These are phyloP conservation scores for Aspergillus ruber DNA, from an alignment of 2,329 filamentous ascomycete genomes.

Conservation along the genomic window DNA sequence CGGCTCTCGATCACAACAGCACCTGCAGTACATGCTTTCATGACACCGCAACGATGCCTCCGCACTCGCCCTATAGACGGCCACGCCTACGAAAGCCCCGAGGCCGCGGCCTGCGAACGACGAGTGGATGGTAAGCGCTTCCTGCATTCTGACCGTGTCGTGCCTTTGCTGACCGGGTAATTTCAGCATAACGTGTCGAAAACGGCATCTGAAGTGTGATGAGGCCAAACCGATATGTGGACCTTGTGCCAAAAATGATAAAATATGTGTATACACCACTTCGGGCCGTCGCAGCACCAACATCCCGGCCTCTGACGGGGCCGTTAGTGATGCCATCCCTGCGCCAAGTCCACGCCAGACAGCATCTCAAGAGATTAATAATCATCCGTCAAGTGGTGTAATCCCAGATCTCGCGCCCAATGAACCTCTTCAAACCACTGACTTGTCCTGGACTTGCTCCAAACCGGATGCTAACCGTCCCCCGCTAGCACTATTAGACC, in stretches of 20 bases:
- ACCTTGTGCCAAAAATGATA: slow-evolving; percentile 15
- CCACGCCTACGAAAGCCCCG: slow-evolving; percentile 10
- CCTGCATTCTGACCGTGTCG: no score
- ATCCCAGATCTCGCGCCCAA: background rate
- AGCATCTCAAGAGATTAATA: background rate
- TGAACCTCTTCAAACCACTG: background rate
- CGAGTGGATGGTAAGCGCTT: slow-evolving; percentile 10
- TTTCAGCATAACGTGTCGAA: no score
- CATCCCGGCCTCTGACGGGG: background rate
- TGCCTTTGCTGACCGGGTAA: no score
- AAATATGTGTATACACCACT: slow-evolving; percentile 7
- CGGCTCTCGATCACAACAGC: no score
- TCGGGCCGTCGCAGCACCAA: background rate
- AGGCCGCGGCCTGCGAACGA: slow-evolving; percentile 12
- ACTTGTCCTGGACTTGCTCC: background rate
- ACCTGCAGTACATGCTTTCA: no score
- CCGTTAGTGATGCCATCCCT: background rate
- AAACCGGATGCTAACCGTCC: background rate
- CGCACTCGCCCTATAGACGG: background rate
- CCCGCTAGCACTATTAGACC: background rate
- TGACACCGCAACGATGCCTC: background rate
- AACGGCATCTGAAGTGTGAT: no score
- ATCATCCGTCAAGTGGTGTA: background rate
- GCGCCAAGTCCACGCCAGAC: background rate
- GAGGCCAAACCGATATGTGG: slow-evolving; percentile 20